Evolutionary conservation across 352 stramenopile genomes (phyloP).

Genomic region (Pilasporangium apinafurcum): DNA sequence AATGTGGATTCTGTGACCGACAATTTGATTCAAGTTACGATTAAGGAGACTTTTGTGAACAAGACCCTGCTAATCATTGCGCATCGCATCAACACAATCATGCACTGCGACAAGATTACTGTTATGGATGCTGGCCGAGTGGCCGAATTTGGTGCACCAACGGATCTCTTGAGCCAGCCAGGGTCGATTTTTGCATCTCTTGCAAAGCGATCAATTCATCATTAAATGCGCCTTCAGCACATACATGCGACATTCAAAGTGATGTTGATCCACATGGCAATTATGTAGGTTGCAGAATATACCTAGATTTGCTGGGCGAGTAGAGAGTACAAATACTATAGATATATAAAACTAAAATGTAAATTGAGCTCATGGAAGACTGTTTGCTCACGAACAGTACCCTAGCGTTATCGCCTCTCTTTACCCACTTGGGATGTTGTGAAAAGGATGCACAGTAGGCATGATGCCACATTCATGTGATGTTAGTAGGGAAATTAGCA

Average conservation of each 20-base stretch:
- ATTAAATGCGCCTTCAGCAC: no score
- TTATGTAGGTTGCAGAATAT: not conserved
- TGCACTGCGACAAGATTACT: conserved; percentile 90
- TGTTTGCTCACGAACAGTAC: no score
- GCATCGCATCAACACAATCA: conserved; percentile 94
- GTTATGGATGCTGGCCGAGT: conserved; percentile 87
- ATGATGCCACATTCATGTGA: no score
- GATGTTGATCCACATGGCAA: no score
- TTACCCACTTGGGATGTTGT: no score
- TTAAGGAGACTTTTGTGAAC: conserved; percentile 56
- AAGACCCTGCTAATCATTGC: conserved; percentile 94
- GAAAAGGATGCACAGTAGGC: no score
- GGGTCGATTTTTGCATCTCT: conserved; percentile 30
- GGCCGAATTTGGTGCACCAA: conserved; percentile 75
- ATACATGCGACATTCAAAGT: no score
- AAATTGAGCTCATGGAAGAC: no score
- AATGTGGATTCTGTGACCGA: conserved; percentile 87
- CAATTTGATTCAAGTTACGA: conserved; percentile 72
- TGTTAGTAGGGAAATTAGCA: no score
- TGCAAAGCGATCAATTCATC: conserved; percentile 11
- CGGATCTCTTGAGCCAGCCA: conserved; percentile 40
- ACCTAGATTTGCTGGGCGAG: not conserved
- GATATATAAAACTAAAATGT: not conserved
- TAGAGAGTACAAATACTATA: not conserved
- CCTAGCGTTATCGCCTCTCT: no score